Evolutionary conservation across 129 eudicot species (phyloP).

Genomic region (Erigeron canadensis): DNA sequence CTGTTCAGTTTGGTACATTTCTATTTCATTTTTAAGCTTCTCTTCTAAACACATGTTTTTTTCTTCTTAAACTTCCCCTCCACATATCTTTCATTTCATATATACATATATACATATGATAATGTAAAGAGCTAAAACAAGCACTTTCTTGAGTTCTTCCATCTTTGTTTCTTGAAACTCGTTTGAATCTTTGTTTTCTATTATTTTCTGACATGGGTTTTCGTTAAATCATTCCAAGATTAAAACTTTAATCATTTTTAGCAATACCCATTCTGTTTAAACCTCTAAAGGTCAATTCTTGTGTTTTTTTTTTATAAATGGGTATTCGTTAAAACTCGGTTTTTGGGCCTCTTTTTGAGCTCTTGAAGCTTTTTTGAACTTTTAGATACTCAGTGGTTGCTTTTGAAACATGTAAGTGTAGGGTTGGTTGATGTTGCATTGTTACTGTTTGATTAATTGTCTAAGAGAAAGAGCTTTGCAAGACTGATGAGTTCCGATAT

Average conservation of each 20-base stretch:
- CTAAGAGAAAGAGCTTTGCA: slow-evolving; percentile 25
- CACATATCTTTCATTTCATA: slow-evolving; percentile 12
- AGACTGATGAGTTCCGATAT: slow-evolving; percentile 36
- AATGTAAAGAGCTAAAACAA: slow-evolving; percentile 39
- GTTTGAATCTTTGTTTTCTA: background rate
- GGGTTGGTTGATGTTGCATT: slow-evolving; percentile 30
- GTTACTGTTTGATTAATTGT: slow-evolving; percentile 32
- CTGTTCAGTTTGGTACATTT: slow-evolving; percentile 29
- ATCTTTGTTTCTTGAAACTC: slow-evolving; percentile 13
- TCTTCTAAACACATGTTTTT: slow-evolving; percentile 27
- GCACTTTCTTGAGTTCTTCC: slow-evolving; percentile 17
- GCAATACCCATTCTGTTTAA: slow-evolving; percentile 40
- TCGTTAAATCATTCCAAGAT: slow-evolving; percentile 26
- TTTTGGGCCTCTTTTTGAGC: background rate
- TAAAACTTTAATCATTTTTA: slow-evolving; percentile 25
- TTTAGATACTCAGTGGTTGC: slow-evolving; percentile 21
- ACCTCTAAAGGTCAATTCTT: slow-evolving; percentile 28
- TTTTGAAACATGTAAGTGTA: slow-evolving; percentile 39
- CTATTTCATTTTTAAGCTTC: slow-evolving; percentile 18
- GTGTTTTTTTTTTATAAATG: slow-evolving; percentile 34
- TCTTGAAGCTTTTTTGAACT: background rate
- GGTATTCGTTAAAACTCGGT: slow-evolving; percentile 54
- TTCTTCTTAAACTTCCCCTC: slow-evolving; percentile 11
- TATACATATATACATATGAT: slow-evolving; percentile 16
- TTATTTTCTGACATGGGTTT: slow-evolving; percentile 27